These are phyloP conservation scores for Bassia scoparia DNA, from an alignment of 148 eudicot species.

Conservation along the genomic window DNA sequence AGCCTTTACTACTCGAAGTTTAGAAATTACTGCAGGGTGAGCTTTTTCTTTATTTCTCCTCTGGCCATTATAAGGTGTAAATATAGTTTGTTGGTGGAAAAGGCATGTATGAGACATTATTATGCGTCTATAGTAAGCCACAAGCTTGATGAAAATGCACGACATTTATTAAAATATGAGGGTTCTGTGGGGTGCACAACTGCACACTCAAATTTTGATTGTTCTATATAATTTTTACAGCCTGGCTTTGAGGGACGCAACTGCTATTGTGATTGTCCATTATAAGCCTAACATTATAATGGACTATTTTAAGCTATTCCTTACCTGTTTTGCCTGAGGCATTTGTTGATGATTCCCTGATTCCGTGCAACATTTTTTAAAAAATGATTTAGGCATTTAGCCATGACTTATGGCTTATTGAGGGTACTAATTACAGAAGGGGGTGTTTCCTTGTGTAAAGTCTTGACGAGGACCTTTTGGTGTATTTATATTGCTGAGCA, in stretches of 20 bases:
- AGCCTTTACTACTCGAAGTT: slow-evolving; percentile 80
- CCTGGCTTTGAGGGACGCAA: slow-evolving; percentile 78
- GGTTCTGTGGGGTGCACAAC: not conserved
- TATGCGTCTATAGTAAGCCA: not conserved
- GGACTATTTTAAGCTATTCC: too few species aligned
- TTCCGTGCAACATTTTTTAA: too few species aligned
- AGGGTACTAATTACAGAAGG: too few species aligned
- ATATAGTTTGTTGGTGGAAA: not conserved
- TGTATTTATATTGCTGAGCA: too few species aligned
- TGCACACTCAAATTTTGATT: slow-evolving; percentile 16
- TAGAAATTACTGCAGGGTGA: slow-evolving; percentile 76
- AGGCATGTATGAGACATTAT: not conserved
- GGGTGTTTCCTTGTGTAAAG: too few species aligned
- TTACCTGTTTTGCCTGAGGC: too few species aligned
- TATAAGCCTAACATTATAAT: too few species aligned
- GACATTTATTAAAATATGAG: not conserved
- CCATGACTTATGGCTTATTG: too few species aligned
- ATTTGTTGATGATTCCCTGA: too few species aligned
- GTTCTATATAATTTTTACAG: slow-evolving; percentile 31
- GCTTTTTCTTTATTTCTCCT: not conserved
- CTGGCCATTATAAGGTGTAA: too few species aligned
- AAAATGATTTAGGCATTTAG: too few species aligned
- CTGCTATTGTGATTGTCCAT: slow-evolving; percentile 87
- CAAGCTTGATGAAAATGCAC: not conserved
- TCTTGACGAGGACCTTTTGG: too few species aligned